Evolutionary conservation across 352 stramenopile genomes (phyloP), one percentile per base, ranked within the genome.

Genomic region (Nothophytophthora sp.): DNA sequence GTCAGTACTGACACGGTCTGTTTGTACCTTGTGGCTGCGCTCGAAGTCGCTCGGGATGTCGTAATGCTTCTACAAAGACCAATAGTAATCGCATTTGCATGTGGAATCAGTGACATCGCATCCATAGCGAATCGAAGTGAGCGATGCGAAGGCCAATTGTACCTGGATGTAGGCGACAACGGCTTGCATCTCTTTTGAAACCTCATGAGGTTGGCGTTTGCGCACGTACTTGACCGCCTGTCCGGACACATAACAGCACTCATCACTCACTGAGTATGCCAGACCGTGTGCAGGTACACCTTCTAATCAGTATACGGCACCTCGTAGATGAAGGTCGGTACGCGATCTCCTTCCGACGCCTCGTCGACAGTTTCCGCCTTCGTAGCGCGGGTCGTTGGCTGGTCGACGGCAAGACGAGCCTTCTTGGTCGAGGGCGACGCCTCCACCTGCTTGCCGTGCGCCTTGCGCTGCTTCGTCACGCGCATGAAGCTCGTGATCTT

Each of bases 401-500:
- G 1, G 7, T 28, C 29, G 25, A 34, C 2, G 37, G 33, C n/a
- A 45, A 38, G 5, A 22, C 15, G 18, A 12, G 27, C 4, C 54
- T 64, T 65, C 33, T 50, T 56, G 6, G 50, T 9, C 19, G 19
- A 15, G n/a, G 51, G 20, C 5, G 55, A 62, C 6, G n/a, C 19
- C 11, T 63, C 48, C 29, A 52, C 44, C 35, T 67, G 65, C 13
- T 67, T 67, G 27, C 61, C 60, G 19, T 65, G 57, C 33, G 57
- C 49, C 56, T 63, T 76, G 54, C 50, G 63, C 57, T 68, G 64
- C 68, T 88, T 88, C n/a, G 75, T 83, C 28, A 78, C 68, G 54
- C 75, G 78, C 78, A 89, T 85, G 34, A 70, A 87, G 56, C 43
- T 78, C 29, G 73, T 86, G 57, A 89, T 86, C 66, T 84, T 86